Base-by-base conservation (phyloP, 1,284 basidiomycete species). In the Cutaneotrichosporon sp. region DNA sequence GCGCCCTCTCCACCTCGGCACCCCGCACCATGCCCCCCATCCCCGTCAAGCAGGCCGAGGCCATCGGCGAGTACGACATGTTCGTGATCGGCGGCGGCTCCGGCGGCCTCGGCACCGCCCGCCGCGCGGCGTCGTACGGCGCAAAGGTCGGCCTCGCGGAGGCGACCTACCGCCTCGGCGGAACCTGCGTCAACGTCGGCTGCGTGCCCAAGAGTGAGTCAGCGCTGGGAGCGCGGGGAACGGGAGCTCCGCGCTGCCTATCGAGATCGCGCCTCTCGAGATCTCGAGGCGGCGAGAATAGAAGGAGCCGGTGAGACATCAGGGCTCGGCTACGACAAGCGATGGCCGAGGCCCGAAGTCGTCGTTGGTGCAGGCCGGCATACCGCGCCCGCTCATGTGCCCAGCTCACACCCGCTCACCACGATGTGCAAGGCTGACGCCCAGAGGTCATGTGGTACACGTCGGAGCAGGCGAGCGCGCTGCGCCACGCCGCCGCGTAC, bases 361-460 rank as follows among this genome's bases (percentile, higher is more conserved):
- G n/a, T n/a, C n/a, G n/a, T n/a, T n/a, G n/a, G n/a, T n/a, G n/a
- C n/a, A n/a, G n/a, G n/a, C n/a, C n/a, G n/a, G n/a, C n/a, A n/a
- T n/a, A n/a, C n/a, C n/a, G n/a, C n/a, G n/a, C n/a, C n/a, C n/a
- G n/a, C n/a, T n/a, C n/a, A n/a, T n/a, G n/a, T n/a, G n/a, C n/a
- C n/a, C n/a, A n/a, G n/a, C n/a, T n/a, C n/a, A n/a, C n/a, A n/a
- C n/a, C n/a, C 29, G 29, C 20, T 8, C 20, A 3, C 20, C 1
- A n/a, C 51, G 24, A n/a, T n/a, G n/a, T n/a, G n/a, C 33, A 38
- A 38, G 4, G 45, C 59, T 65, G 31, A 60, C 53, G 10, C 63
- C 46, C 45, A 70, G 80, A 97, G 90, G 88, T 99, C 65, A 99
- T 99, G 97, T 99, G 97, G 97, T 91, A 99, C 76, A 94, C 95